Conservation (phyloP, 805 yeast species). For the Ogataea sp. region DNA sequence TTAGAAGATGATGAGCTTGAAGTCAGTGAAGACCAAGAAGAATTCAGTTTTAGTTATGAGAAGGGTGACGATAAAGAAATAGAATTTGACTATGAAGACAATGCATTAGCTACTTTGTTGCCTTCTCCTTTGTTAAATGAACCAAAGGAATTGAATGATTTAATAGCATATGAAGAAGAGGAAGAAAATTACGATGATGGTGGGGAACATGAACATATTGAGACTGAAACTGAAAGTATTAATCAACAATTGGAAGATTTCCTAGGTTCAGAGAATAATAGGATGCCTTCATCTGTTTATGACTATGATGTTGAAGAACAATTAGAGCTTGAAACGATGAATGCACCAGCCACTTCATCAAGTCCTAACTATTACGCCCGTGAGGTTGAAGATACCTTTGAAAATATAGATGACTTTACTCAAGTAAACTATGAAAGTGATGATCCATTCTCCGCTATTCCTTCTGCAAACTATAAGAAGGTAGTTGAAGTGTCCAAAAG, state of each 20-base stretch:
- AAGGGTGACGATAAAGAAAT: neutral
- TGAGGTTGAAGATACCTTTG: too few species aligned
- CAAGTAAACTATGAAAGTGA: neutral
- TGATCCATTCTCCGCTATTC: neutral
- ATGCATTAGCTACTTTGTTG: neutral
- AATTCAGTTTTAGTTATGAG: neutral
- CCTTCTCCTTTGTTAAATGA: neutral
- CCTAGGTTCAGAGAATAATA: neutral
- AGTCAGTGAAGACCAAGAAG: slow-evolving; percentile 7
- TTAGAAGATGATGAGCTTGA: neutral
- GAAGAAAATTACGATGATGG: neutral
- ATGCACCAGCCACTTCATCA: too few species aligned
- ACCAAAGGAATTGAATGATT: neutral
- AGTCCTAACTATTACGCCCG: too few species aligned
- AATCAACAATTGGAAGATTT: neutral
- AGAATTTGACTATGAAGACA: neutral
- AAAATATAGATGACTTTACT: too few species aligned
- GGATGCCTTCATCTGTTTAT: too few species aligned
- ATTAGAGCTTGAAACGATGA: too few species aligned
- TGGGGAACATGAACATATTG: too few species aligned
- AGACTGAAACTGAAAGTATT: too few species aligned
- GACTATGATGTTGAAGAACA: too few species aligned
- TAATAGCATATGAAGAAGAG: neutral
- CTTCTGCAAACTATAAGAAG: neutral
- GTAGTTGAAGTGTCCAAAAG: too few species aligned